Percentiles rank a stretch among this genome's conserved stretches.
Evolutionary conservation across 2,329 filamentous ascomycete species (phyloP).

Genomic region (Arthrinium phaeospermum): DNA sequence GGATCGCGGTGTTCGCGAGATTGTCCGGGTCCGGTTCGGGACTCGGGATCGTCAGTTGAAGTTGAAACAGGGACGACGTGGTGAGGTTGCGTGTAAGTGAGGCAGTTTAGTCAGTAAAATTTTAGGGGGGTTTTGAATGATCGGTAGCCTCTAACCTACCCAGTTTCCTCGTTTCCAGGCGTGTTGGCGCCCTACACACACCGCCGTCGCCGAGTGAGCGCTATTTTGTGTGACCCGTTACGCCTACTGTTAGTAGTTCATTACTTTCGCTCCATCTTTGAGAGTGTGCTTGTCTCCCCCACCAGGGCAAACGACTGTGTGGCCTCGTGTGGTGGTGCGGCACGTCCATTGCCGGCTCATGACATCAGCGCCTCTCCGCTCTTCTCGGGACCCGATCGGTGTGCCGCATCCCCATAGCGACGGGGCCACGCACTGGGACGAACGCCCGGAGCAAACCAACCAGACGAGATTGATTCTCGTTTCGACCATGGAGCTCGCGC

Average conservation of each 20-base stretch:
- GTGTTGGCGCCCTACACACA: neutral
- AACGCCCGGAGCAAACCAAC: neutral
- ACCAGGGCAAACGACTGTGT: neutral
- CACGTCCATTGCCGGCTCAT: neutral
- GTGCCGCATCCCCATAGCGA: slow-evolving; percentile 6
- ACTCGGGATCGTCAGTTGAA: neutral
- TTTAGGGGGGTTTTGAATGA: neutral
- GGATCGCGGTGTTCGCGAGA: neutral
- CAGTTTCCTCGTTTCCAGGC: neutral
- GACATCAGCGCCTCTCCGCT: slow-evolving; percentile 2
- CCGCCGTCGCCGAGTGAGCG: neutral
- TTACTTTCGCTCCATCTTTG: neutral
- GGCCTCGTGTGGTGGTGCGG: neutral
- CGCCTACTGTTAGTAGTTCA: neutral
- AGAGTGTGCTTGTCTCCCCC: neutral
- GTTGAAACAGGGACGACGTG: neutral
- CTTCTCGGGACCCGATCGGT: neutral
- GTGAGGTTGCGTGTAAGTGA: neutral
- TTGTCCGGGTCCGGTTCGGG: neutral
- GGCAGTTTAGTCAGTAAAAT: neutral
- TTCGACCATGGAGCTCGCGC: neutral
- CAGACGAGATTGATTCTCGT: neutral
- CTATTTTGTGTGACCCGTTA: slow-evolving; percentile 1
- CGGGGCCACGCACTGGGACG: neutral
- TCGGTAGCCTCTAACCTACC: too few relatives aligned